Conservation (phyloP, 1,139 yeast genomes). For the Starmera stellimalicola region DNA sequence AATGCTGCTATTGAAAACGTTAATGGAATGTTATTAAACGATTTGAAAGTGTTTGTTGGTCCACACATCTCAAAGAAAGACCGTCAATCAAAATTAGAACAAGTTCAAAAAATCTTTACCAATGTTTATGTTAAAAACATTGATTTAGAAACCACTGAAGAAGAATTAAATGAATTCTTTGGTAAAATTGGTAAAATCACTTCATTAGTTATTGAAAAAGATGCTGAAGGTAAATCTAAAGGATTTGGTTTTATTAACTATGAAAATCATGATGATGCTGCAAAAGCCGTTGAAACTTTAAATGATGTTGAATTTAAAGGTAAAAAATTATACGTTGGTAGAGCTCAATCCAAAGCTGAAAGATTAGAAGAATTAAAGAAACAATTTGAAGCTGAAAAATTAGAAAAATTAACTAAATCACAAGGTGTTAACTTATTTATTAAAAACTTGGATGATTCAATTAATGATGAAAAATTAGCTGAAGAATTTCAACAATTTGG, state of each 20-base stretch:
- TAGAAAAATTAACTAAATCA: constrained; percentile 88
- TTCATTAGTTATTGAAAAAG: constrained; percentile 75
- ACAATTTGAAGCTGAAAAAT: constrained; percentile 88
- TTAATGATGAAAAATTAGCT: constrained; percentile 84
- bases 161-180: constrained; percentile 68
- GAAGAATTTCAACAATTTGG: constrained; percentile 95
- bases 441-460: constrained; percentile 90
- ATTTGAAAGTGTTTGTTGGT: constrained; percentile 93
- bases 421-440: constrained; percentile 96
- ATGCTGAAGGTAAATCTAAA: constrained; percentile 80
- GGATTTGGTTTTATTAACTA: constrained; percentile 96
- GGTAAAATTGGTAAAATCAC: constrained; percentile 71
- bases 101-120: constrained; percentile 88
- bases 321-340: constrained; percentile 87
- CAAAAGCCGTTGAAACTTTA: constrained; percentile 84
- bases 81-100: constrained; percentile 91
- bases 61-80: constrained; percentile 90
- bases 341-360: constrained; percentile 99
- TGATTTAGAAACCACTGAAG: constrained; percentile 60
- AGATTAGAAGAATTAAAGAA: constrained; percentile 94
- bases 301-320: constrained; percentile 82
- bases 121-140: constrained; percentile 93
- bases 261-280: constrained; percentile 81
- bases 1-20: constrained; percentile 93
- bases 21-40: constrained; percentile 97